These are phyloP conservation scores for Xanthoconium stramineum DNA, from an alignment of 768 basidiomycete species.

Conservation along the genomic window DNA sequence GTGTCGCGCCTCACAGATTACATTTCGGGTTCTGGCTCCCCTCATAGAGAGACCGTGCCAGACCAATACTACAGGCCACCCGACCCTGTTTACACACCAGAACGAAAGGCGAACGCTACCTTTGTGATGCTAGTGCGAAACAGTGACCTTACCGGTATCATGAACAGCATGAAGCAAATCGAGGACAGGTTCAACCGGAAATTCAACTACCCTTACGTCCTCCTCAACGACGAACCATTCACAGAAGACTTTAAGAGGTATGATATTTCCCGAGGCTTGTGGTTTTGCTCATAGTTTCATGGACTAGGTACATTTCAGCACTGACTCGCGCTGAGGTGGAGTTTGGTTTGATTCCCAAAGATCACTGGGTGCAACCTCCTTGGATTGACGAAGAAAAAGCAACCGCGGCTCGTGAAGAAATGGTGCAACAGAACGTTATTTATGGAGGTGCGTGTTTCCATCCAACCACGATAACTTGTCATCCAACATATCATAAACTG, in stretches of 20 bases:
- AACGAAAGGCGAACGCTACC: constrained; percentile 75
- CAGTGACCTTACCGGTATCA: constrained; percentile 53
- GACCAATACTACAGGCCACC: constrained; percentile 52
- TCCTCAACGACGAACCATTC: constrained; percentile 85
- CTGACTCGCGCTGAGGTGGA: constrained; percentile 32
- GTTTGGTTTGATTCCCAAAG: constrained; percentile 64
- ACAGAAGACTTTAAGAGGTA: constrained; percentile 69
- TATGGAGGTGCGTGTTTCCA: constrained; percentile 50
- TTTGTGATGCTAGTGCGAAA: constrained; percentile 81
- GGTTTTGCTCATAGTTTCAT: constrained; percentile 4
- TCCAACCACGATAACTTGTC: constrained; percentile 2
- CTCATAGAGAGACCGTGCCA: constrained; percentile 57
- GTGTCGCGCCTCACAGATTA: constrained; percentile 31
- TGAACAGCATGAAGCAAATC: constrained; percentile 66
- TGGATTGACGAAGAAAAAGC: constrained; percentile 77
- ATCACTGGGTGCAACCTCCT: constrained; percentile 75
- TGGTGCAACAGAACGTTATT: constrained; percentile 62
- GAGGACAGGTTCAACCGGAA: constrained; percentile 86
- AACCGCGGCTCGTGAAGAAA: constrained; percentile 49
- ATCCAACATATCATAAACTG: not conserved
- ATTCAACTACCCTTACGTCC: constrained; percentile 82
- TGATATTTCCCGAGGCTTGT: constrained; percentile 12
- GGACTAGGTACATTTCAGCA: constrained; percentile 30
- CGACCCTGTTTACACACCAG: constrained; percentile 36
- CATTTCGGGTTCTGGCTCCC: constrained; percentile 32